Base-by-base conservation (phyloP, 192 early-diverging fungal genomes). In the Linnemannia schmuckeri region DNA sequence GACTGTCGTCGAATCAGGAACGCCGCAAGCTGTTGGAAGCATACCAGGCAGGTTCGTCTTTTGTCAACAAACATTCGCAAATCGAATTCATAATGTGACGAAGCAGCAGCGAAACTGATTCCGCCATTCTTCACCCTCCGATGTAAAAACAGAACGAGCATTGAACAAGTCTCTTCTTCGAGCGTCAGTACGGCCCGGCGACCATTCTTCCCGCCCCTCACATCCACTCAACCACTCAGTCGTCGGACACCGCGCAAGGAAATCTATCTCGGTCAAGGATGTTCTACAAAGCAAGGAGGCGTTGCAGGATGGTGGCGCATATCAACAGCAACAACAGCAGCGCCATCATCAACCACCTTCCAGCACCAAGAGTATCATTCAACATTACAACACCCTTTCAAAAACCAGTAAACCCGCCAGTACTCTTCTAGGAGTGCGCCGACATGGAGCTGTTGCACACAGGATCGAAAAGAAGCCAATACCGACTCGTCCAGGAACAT, bases 1-100 rank as follows among this genome's bases (percentile, higher is more conserved):
- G 33, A 6, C 61, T 78, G 47, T 75, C 72, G 8, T 79, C 84
- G 30, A 66, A 78, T 55, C 79, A 86, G n/a, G 84, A 86, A 8
- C 84, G 84, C 63, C 74, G 84, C 18, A 52, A 10, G 61, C 79
- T 77, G 40, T 44, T 86, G 12, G 84, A 86, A 40, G 84, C 79
- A 30, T 86, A 74, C 46, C 74, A 86, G 73, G 84, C 84, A 49
- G 84, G 84, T 86, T 66, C 27, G n/a, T 79, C 63, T 10, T 49
- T 24, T 20, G n/a, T 24, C 24, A 47, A 6, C 0, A 33, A 44
- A 17, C 30, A 54, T 33, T 22, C n/a, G 2, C 42, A 35, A 73
- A 8, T 42, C 5, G 49, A 52, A 41, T 30, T 1, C 69, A 30
- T 17, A 9, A 10, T 6, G 13, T 46, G 44, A 30, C 10, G 30